Percentiles rank a stretch among this genome's conserved stretches.
These are phyloP conservation scores for Candida anglica DNA, from an alignment of 805 yeast genomes.

Conservation along the genomic window DNA sequence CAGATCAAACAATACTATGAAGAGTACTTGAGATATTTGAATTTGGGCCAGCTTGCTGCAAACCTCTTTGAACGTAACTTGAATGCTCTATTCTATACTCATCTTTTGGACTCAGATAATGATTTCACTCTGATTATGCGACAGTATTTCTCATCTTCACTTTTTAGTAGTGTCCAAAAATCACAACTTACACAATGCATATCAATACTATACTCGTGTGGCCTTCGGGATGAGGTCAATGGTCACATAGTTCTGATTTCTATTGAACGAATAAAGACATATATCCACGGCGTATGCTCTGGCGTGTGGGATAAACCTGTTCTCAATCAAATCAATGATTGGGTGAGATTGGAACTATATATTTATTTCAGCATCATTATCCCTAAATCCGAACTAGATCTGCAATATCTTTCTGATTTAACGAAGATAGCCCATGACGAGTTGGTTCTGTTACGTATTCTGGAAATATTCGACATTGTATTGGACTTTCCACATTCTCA, in stretches of 20 bases:
- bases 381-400: constrained; percentile 3
- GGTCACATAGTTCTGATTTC: constrained; percentile 33
- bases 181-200: constrained; percentile 1
- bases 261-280: constrained; percentile 27
- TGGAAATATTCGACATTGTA: constrained; percentile 59
- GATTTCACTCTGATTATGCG: not conserved
- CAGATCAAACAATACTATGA: constrained; percentile 19
- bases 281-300: constrained; percentile 25
- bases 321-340: constrained; percentile 27
- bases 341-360: constrained; percentile 36
- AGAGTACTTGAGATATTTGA: constrained; percentile 17
- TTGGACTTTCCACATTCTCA: constrained; percentile 48
- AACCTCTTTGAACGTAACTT: constrained; percentile 24
- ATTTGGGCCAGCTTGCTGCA: constrained; percentile 14
- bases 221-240: constrained; percentile 19
- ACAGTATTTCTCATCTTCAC: constrained; percentile 1
- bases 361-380: constrained; percentile 25
- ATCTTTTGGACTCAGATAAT: constrained; percentile 8
- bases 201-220: constrained; percentile 4
- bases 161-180: constrained; percentile 1
- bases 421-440: constrained; percentile 36
- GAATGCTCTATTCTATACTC: constrained; percentile 20
- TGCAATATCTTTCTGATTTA: constrained; percentile 20
- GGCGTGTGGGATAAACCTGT: constrained; percentile 37
- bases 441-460: constrained; percentile 44